phyloP scores from a whole-genome alignment of 1,284 basidiomycete genomes.

The Trichosporon asahii region DNA sequence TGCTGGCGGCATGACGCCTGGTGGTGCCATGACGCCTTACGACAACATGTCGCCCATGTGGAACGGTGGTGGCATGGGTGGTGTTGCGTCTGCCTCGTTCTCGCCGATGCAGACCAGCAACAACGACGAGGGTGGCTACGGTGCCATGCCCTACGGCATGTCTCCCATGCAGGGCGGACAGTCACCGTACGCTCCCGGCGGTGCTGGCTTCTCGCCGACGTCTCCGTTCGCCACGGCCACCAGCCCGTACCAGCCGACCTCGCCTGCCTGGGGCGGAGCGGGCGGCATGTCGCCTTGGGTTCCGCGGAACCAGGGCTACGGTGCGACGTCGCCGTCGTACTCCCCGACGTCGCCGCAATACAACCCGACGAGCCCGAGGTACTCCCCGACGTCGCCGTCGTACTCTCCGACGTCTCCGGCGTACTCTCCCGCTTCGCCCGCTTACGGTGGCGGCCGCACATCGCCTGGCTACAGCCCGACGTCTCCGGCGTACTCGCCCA shows the following conservation, averaged over 20 bases:
- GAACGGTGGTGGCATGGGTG: constrained; percentile 43
- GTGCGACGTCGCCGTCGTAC: constrained; percentile 61
- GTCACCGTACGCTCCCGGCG: constrained; percentile 60
- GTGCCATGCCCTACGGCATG: constrained; percentile 64
- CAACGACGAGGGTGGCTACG: constrained; percentile 63
- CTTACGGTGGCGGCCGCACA: constrained; percentile 55
- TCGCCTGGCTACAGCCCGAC: constrained; percentile 43
- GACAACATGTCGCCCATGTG: constrained; percentile 71
- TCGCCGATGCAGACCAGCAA: constrained; percentile 88
- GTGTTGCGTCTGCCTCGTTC: constrained; percentile 84
- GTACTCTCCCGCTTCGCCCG: constrained; percentile 65
- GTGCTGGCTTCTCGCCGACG: constrained; percentile 69
- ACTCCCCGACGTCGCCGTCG: constrained; percentile 83
- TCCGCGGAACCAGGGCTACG: constrained; percentile 61
- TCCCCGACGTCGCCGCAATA: constrained; percentile 81
- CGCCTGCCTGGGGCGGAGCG: constrained; percentile 64
- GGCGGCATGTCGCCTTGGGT: constrained; percentile 68
- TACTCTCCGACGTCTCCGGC: constrained; percentile 54
- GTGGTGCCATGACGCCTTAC: constrained; percentile 83
- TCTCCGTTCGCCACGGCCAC: constrained; percentile 62
- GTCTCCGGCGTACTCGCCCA: constrained; percentile 36
- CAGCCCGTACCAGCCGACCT: constrained; percentile 63
- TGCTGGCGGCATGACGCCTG: constrained; percentile 87
- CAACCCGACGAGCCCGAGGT: constrained; percentile 82
- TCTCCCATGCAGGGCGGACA: constrained; percentile 67